phyloP scores from a whole-genome alignment of 2,329 filamentous ascomycete species.

The Alternaria brassicicola region DNA sequence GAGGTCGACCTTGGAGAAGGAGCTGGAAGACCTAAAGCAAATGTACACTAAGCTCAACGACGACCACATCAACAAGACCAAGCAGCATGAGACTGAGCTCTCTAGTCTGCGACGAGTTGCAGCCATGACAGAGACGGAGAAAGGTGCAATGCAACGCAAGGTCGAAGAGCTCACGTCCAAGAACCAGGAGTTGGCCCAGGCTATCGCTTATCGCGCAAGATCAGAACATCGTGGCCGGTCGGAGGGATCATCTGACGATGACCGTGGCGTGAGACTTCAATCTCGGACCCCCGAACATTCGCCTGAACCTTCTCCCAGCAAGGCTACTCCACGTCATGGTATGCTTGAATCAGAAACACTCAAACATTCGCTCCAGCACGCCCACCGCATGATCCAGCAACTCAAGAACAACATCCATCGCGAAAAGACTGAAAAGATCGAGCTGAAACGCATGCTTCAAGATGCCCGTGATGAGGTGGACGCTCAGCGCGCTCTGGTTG shows the following conservation, averaged over 20 bases:
- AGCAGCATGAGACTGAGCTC: constrained; percentile 88
- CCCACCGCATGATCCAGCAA: constrained; percentile 95
- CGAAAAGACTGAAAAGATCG: constrained; percentile 98
- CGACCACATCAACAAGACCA: constrained; percentile 76
- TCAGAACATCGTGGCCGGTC: constrained; percentile 64
- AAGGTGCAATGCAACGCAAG: constrained; percentile 77
- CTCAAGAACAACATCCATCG: constrained; percentile 93
- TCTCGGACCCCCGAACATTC: constrained; percentile 81
- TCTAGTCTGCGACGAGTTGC: constrained; percentile 82
- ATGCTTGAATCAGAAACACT: constrained; percentile 95
- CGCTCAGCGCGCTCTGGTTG: constrained; percentile 61
- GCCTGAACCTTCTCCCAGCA: constrained; percentile 86
- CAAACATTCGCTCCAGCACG: constrained; percentile 91
- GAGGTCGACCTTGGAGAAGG: constrained; percentile 78
- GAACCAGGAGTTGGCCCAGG: constrained; percentile 88
- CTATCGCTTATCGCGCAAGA: constrained; percentile 75
- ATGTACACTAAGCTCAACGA: constrained; percentile 78
- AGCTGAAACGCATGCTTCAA: constrained; percentile 92
- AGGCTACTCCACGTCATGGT: constrained; percentile 87
- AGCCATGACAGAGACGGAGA: constrained; percentile 77
- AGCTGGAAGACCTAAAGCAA: constrained; percentile 88
- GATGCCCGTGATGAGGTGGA: constrained; percentile 93
- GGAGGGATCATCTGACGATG: constrained; percentile 58
- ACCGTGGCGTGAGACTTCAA: constrained; percentile 62
- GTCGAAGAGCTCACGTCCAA: constrained; percentile 86